Conservation (phyloP, 805 yeast genomes). For the Kazachstania kunashirensis region DNA sequence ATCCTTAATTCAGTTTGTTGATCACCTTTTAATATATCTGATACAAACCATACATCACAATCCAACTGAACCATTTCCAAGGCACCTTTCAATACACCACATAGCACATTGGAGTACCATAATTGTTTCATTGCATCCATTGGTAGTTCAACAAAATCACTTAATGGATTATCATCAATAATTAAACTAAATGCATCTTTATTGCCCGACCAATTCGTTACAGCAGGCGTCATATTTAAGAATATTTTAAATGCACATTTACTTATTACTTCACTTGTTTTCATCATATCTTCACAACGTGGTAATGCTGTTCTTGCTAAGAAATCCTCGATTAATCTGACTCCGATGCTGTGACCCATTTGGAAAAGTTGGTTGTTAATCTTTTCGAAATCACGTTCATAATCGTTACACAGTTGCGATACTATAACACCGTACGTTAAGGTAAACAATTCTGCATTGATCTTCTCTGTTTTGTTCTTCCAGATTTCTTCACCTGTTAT, state of each 20-base stretch:
- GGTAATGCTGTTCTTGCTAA: constrained; percentile 79
- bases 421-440: constrained; percentile 91
- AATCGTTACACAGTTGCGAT: constrained; percentile 80
- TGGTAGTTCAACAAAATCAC: constrained; percentile 92
- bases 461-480: constrained; percentile 80
- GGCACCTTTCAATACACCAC: constrained; percentile 87
- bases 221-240: constrained; percentile 67
- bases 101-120: constrained; percentile 87
- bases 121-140: constrained; percentile 63
- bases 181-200: constrained; percentile 64
- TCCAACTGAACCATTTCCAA: constrained; percentile 93
- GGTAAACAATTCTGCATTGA: constrained; percentile 89
- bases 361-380: constrained; percentile 78
- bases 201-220: constrained; percentile 69
- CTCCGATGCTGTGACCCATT: constrained; percentile 94
- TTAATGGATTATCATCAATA: constrained; percentile 77
- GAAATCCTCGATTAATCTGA: constrained; percentile 85
- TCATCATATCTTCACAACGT: constrained; percentile 69
- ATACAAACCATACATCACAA: constrained; percentile 69
- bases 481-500: constrained; percentile 79
- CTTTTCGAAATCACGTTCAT: constrained; percentile 58
- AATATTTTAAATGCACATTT: constrained; percentile 88
- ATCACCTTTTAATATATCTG: constrained; percentile 78
- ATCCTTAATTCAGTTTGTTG: constrained; percentile 70
- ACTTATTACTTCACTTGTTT: constrained; percentile 77